A percentile compares a stretch with the other conserved stretches of the same genome.
phyloP scores from a whole-genome alignment of 2,329 filamentous ascomycete genomes.

The Cordyceps cateniannulata region DNA sequence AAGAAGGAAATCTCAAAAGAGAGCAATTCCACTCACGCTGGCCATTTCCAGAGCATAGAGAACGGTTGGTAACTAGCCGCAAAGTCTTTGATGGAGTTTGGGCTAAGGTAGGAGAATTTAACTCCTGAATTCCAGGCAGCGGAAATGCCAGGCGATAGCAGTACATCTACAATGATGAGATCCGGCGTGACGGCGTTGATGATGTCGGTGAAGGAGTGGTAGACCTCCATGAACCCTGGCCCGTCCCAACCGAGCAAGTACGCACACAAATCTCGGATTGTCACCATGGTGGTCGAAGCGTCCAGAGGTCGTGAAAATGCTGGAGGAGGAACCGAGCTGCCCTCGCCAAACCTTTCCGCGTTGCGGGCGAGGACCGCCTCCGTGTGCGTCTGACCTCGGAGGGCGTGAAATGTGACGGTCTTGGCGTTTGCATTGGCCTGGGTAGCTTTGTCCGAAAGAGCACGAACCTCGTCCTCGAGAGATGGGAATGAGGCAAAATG shows the following conservation, averaged over 20 bases:
- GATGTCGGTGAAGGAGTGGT: slow-evolving; percentile 30
- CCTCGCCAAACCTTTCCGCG: not conserved
- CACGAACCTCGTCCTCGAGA: slow-evolving; percentile 20
- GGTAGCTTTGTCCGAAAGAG: slow-evolving; percentile 13
- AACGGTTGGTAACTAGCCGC: slow-evolving; percentile 31
- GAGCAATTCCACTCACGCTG: slow-evolving; percentile 25
- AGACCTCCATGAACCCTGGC: slow-evolving; percentile 34
- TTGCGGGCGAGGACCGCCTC: slow-evolving; percentile 13
- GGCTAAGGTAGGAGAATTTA: slow-evolving; percentile 33
- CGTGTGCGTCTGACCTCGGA: slow-evolving; percentile 17
- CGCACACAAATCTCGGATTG: slow-evolving; percentile 27
- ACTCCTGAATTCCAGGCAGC: slow-evolving; percentile 30
- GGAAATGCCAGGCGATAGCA: slow-evolving; percentile 37
- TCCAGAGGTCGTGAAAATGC: slow-evolving; percentile 14
- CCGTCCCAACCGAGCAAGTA: slow-evolving; percentile 18
- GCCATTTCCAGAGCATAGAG: slow-evolving; percentile 30
- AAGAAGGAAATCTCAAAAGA: too few relatives aligned
- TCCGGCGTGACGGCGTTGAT: slow-evolving; percentile 31
- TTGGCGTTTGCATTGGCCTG: slow-evolving; percentile 1
- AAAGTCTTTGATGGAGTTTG: slow-evolving; percentile 38
- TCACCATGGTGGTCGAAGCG: slow-evolving; percentile 20
- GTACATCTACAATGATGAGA: slow-evolving; percentile 35
- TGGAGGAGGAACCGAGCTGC: not conserved
- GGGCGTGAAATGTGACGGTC: slow-evolving; percentile 22
- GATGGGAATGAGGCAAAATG: slow-evolving; percentile 38